Percentiles rank a stretch among this genome's conserved stretches.
phyloP scores from a whole-genome alignment of 768 basidiomycete genomes.

The Ephemerocybe angulata region DNA sequence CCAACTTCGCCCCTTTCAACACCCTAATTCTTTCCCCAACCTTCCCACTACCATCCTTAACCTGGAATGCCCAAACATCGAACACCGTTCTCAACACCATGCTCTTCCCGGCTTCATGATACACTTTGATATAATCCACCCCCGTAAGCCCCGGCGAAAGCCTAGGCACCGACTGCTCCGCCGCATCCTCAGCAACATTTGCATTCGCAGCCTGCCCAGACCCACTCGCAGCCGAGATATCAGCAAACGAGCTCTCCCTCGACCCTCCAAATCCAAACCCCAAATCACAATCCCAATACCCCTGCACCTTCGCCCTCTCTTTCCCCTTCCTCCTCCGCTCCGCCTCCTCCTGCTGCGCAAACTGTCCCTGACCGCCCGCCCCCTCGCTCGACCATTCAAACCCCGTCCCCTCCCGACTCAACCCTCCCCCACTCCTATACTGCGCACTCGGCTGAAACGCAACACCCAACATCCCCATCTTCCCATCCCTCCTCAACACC shows the following conservation, averaged over 20 bases:
- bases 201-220: too few species aligned
- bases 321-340: too few species aligned
- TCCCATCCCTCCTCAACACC: slow-evolving; percentile 31
- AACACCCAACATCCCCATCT: slow-evolving; percentile 45
- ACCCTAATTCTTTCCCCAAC: background rate
- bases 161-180: background rate
- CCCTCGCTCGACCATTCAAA: too few species aligned
- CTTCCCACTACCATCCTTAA: background rate
- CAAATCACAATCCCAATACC: too few species aligned
- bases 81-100: slow-evolving; percentile 4
- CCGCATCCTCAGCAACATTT: background rate
- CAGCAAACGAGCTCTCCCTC: too few species aligned
- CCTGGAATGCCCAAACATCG: slow-evolving; percentile 5
- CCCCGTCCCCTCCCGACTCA: too few species aligned
- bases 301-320: too few species aligned
- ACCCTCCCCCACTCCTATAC: too few species aligned
- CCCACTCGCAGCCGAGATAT: too few species aligned
- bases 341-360: background rate
- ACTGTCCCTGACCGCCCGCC: background rate
- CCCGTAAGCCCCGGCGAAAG: background rate
- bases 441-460: slow-evolving; percentile 39
- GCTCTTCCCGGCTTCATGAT: slow-evolving; percentile 6
- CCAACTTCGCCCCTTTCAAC: slow-evolving; percentile 8
- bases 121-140: slow-evolving; percentile 10
- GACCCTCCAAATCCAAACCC: too few species aligned